Conservation (phyloP, 202 grass and related monocot genomes). For the Brachypodium distachyon region DNA sequence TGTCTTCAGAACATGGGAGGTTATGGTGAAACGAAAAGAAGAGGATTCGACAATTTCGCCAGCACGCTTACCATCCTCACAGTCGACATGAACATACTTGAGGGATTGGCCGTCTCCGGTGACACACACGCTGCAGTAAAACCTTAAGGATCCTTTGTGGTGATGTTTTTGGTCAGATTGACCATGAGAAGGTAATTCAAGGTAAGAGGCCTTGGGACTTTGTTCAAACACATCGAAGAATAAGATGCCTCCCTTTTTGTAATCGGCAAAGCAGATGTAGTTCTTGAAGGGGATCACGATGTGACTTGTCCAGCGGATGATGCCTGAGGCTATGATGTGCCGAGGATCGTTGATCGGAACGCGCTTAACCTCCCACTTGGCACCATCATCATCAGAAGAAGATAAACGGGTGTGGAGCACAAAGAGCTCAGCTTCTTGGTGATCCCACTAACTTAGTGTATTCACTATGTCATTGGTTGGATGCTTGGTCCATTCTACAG, state of each 20-base stretch:
- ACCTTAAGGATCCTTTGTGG: neutral
- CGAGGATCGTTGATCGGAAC: neutral
- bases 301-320: neutral
- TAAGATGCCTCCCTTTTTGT: neutral
- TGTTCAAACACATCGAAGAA: neutral
- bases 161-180: neutral
- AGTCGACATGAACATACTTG: neutral
- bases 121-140: neutral
- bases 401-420: neutral
- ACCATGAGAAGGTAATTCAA: neutral
- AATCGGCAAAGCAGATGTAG: neutral
- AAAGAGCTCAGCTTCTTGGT: neutral
- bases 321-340: neutral
- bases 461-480: no score
- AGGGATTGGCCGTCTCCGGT: neutral
- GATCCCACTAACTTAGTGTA: no score
- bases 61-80: neutral
- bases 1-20: neutral
- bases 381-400: neutral
- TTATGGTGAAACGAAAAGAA: neutral
- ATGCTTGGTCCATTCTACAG: no score
- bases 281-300: neutral
- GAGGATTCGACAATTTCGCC: neutral
- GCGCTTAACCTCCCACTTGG: neutral
- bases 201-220: neutral